Percentiles rank a stretch among this genome's conserved stretches.
phyloP scores from a whole-genome alignment of 345 rosid species.

The Noccaea caerulescens region DNA sequence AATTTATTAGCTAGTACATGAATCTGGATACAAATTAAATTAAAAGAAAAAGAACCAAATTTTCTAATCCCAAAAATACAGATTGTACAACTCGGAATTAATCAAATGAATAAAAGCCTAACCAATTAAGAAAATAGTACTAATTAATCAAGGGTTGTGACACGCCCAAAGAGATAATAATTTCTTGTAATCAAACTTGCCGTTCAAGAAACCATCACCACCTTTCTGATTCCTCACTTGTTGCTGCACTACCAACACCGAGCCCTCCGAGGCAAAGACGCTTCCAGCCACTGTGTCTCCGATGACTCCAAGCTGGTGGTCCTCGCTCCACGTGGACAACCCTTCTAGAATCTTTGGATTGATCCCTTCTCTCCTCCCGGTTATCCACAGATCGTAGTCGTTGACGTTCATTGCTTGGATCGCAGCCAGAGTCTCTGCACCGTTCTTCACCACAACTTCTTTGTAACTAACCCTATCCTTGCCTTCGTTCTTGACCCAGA shows the following conservation, averaged over 20 bases:
- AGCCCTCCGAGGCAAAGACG: conserved; percentile 55
- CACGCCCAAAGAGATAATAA: conserved; percentile 25
- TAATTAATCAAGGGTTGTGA: conserved; percentile 21
- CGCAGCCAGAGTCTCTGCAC: conserved; percentile 67
- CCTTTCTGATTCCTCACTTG: conserved; percentile 52
- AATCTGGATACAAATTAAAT: neutral
- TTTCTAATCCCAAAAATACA: conserved; percentile 26
- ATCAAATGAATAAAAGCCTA: conserved; percentile 28
- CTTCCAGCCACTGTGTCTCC: conserved; percentile 64
- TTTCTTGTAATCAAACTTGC: conserved; percentile 42
- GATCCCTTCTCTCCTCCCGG: conserved; percentile 68
- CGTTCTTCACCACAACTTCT: conserved; percentile 67
- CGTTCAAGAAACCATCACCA: conserved; percentile 44
- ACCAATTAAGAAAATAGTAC: neutral
- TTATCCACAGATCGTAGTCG: conserved; percentile 67
- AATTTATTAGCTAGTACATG: conserved; percentile 5
- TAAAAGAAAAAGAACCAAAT: neutral
- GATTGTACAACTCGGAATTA: conserved; percentile 22
- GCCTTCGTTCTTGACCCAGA: conserved; percentile 70
- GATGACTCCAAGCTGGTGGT: conserved; percentile 58
- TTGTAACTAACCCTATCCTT: conserved; percentile 60
- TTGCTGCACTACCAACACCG: conserved; percentile 75
- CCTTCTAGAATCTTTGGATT: conserved; percentile 67
- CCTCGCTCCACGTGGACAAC: conserved; percentile 59
- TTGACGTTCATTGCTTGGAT: conserved; percentile 57